Evolutionary conservation across 2,329 filamentous ascomycete genomes (phyloP).

Genomic region (Trichophyton simii): DNA sequence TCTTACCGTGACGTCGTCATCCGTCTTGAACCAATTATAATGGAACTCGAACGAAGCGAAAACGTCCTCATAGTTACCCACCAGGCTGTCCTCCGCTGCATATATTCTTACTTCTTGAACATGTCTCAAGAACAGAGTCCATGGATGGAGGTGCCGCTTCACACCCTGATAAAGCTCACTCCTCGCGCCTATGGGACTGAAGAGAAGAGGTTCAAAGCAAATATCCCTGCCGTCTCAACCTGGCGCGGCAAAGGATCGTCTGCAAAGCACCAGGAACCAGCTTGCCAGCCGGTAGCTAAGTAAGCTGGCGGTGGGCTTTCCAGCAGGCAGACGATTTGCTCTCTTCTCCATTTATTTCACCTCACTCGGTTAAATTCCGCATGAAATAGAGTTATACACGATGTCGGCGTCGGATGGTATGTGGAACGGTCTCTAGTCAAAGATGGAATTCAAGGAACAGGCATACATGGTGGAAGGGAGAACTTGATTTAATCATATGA

Average conservation of each 20-base stretch:
- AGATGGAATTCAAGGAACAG: too few relatives aligned
- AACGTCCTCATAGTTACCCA: slow-evolving; percentile 98
- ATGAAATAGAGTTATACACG: not conserved
- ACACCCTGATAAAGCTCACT: slow-evolving; percentile 92
- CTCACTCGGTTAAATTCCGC: not conserved
- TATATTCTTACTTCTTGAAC: slow-evolving; percentile 99
- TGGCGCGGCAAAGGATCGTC: slow-evolving; percentile 90
- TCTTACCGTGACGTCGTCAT: slow-evolving; percentile 95
- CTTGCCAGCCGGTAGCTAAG: not conserved
- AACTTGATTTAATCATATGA: not conserved
- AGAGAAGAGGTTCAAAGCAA: slow-evolving; percentile 73
- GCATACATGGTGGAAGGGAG: not conserved
- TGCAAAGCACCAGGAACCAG: slow-evolving; percentile 60
- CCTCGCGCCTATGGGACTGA: slow-evolving; percentile 88
- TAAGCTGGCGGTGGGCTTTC: not conserved
- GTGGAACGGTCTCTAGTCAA: not conserved
- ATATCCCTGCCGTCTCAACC: slow-evolving; percentile 91
- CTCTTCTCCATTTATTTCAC: not conserved
- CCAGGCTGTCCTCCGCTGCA: slow-evolving; percentile 90
- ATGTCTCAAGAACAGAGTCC: slow-evolving; percentile 83
- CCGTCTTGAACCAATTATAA: slow-evolving; percentile 95
- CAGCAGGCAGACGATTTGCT: not conserved
- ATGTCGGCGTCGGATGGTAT: not conserved
- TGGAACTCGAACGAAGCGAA: slow-evolving; percentile 92
- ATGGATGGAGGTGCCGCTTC: slow-evolving; percentile 97